These are phyloP conservation scores for Penicillium pulvis DNA, from an alignment of 495 filamentous ascomycete genomes.

Conservation along the genomic window DNA sequence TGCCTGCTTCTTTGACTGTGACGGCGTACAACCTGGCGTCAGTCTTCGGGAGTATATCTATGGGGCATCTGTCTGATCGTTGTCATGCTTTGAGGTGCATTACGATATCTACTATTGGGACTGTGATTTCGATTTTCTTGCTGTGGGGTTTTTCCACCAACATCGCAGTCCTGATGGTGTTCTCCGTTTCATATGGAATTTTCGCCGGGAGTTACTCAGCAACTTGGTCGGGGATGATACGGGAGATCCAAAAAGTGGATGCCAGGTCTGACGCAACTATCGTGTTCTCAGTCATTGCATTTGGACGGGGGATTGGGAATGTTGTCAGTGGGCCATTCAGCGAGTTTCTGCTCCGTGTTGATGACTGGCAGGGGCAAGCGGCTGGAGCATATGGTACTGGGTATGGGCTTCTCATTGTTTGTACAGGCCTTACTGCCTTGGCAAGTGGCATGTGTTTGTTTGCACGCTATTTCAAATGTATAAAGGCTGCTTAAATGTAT, in stretches of 20 bases:
- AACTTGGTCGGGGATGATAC: constrained; percentile 61
- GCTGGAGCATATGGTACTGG: constrained; percentile 40
- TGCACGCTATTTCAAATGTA: constrained; percentile 11
- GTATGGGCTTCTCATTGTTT: constrained; percentile 41
- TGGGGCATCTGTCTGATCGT: constrained; percentile 59
- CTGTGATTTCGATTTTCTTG: constrained; percentile 56
- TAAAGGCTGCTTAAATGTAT: background rate
- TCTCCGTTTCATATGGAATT: constrained; percentile 62
- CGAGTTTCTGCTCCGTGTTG: constrained; percentile 49
- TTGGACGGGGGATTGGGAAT: constrained; percentile 62
- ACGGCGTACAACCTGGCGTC: constrained; percentile 53
- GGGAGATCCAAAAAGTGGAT: constrained; percentile 44
- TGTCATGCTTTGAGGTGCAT: constrained; percentile 57
- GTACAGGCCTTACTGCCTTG: constrained; percentile 16
- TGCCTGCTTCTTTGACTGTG: constrained; percentile 45
- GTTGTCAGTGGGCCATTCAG: constrained; percentile 59
- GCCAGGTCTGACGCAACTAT: constrained; percentile 48
- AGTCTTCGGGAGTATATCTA: constrained; percentile 57
- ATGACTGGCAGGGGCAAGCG: constrained; percentile 23
- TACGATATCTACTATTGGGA: constrained; percentile 54
- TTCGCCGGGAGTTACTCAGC: constrained; percentile 61
- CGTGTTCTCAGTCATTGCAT: constrained; percentile 57
- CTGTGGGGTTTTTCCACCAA: constrained; percentile 63
- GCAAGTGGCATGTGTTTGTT: constrained; percentile 18
- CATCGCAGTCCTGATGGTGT: constrained; percentile 55